Conservation (phyloP, 2,329 filamentous ascomycete genomes). For the Aspergillus ustus region DNA sequence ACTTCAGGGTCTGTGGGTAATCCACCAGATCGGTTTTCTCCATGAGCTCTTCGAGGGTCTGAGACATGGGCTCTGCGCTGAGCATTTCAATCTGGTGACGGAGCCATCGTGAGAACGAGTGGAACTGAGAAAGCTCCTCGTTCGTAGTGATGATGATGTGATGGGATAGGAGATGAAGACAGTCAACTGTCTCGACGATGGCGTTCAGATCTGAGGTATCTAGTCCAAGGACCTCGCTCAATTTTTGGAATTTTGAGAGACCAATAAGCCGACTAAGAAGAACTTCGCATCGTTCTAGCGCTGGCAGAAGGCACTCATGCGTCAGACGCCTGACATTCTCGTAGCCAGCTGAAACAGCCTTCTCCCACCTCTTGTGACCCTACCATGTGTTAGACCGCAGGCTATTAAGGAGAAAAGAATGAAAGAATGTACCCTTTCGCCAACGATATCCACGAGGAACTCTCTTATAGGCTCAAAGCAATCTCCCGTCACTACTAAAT, state of each 20-base stretch:
- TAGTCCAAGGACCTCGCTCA: slow-evolving; percentile 69
- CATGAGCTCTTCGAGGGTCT: slow-evolving; percentile 69
- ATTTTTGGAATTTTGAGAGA: slow-evolving; percentile 77
- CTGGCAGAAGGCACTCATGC: slow-evolving; percentile 87
- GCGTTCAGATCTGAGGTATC: slow-evolving; percentile 64
- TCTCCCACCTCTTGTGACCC: slow-evolving; percentile 96
- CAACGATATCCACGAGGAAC: slow-evolving; percentile 84
- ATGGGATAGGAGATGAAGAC: slow-evolving; percentile 75
- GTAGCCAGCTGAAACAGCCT: slow-evolving; percentile 77
- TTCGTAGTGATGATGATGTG: slow-evolving; percentile 72
- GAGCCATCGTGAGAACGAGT: slow-evolving; percentile 81
- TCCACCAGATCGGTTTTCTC: slow-evolving; percentile 81
- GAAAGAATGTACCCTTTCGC: slow-evolving; percentile 67
- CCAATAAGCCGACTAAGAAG: slow-evolving; percentile 83
- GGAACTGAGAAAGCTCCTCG: slow-evolving; percentile 78
- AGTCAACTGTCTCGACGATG: slow-evolving; percentile 70
- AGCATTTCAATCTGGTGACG: slow-evolving; percentile 80
- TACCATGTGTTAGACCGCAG: slow-evolving; percentile 40
- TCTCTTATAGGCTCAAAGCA: slow-evolving; percentile 76
- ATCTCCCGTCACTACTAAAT: slow-evolving; percentile 82
- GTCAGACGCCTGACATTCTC: slow-evolving; percentile 76
- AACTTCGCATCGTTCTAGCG: slow-evolving; percentile 79
- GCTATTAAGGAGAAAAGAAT: neutral
- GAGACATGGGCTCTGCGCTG: slow-evolving; percentile 63
- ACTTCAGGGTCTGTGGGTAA: slow-evolving; percentile 71